Base-by-base conservation (phyloP, 306 rosid genomes). In the Coriaria nepalensis region DNA sequence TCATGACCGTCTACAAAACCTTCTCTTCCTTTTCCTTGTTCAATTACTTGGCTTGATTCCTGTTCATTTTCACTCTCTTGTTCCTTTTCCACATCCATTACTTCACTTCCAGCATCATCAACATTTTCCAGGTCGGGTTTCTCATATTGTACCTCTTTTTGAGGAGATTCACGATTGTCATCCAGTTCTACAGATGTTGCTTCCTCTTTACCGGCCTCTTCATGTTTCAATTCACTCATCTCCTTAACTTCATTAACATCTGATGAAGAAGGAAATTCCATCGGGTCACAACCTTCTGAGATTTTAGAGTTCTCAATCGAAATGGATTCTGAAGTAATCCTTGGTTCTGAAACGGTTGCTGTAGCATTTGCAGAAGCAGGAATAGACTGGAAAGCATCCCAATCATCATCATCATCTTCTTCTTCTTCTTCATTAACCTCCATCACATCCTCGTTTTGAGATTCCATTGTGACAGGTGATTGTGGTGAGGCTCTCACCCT, bases 381-480 rank as follows among this genome's bases (percentile, higher is more conserved):
- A 55, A 88, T 78, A 50, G 95, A 88, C 71, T 84, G 97, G 65
- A 84, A 88, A 40, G 82, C 70, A 73, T 88, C 97, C 97, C 97
- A 88, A 55, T 81, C 95, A 59, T 88, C 93, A 36, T 83, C 94
- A 58, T 80, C 78, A 36, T 69, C 53, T 8, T 33, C 62, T 7
- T 57, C 59, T 51, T 52, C 51, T 2, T 12, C 34, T 35, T n/a
- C 33, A 45, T 44, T 50, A 36, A 43, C 42, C 47, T 73, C 74
- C 46, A 32, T 33, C 13, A 14, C 9, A 62, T 39, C 62, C 55
- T 71, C 61, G n/a, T 60, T 60, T 20, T 20, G 29, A 6, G 53
- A 32, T 37, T 52, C 41, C 12, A 49, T 10, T 38, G 29, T 61
- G 38, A 68, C 29, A 58, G 64, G 53, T 6, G 71, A 39, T 10